Evolutionary conservation across 805 yeast species (phyloP).

Genomic region (Pichia californica): DNA sequence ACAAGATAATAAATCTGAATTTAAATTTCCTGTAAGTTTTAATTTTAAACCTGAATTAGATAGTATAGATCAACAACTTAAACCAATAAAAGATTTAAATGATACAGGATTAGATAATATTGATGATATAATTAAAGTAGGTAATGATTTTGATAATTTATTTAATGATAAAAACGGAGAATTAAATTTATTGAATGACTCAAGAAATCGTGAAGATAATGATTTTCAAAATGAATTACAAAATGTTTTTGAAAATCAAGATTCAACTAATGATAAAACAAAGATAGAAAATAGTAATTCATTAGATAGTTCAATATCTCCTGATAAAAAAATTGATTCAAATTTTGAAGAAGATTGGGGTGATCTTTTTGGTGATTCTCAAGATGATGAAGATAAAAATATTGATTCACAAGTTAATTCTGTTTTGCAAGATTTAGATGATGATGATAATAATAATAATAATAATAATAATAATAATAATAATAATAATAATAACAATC

Average conservation of each 20-base stretch:
- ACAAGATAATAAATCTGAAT: slow-evolving; percentile 4
- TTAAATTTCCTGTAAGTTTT: slow-evolving; percentile 8
- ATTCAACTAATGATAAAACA: not conserved
- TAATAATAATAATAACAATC: not conserved
- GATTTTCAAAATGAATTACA: not conserved
- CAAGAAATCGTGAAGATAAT: not conserved
- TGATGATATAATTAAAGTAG: not conserved
- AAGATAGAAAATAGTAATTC: not conserved
- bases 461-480: not conserved
- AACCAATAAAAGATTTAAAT: not conserved
- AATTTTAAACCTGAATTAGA: slow-evolving; percentile 8
- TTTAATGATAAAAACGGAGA: slow-evolving; percentile 1
- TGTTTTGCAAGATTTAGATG: slow-evolving; percentile 11
- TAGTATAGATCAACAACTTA: slow-evolving; percentile 4
- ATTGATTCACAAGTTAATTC: slow-evolving; percentile 9
- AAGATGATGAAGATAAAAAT: slow-evolving; percentile 7
- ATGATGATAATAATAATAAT: slow-evolving; percentile 4
- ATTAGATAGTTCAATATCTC: not conserved
- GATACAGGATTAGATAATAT: not conserved
- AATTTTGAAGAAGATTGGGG: slow-evolving; percentile 24
- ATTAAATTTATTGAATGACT: not conserved
- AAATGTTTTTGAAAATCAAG: not conserved
- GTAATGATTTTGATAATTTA: slow-evolving; percentile 5
- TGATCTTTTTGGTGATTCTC: slow-evolving; percentile 23
- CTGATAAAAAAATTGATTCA: slow-evolving; percentile 2